Base-by-base conservation (phyloP, 2,329 filamentous ascomycete species). In the Alternaria triticimaculans region DNA sequence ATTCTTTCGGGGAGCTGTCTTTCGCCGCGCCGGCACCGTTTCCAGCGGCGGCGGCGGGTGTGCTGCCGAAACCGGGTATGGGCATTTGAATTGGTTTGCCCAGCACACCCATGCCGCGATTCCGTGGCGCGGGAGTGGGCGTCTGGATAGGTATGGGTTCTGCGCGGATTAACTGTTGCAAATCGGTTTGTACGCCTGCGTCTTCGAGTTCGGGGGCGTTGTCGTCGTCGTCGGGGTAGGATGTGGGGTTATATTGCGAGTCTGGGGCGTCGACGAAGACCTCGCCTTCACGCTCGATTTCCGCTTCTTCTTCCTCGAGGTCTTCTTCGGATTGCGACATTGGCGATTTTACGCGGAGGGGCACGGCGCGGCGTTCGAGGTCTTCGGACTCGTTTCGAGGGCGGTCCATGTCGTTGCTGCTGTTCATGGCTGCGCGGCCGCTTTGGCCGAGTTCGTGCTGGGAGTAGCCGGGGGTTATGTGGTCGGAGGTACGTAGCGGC, bases 321-420 rank as follows among this genome's bases (percentile, higher is more conserved):
- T 87, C 87, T 72, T 94, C 77, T 63, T 83, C 81, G 15, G 75
- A 90, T 76, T 97, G 92, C 73, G 92, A 96, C 84, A 97, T 93
- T 1, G 94, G 94, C 67, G 90, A 93, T 25, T 97, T 83, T 15
- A 97, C 86, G 73, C 90, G 76, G 55, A 84, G 68, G 1, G 77
- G 72, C 1, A 56, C 30, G 20, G 44, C 57, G 23, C 49, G 28
- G 11, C 26, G 33, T 25, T 43, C 49, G 3, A 26, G 26, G 23
- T 7, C 6, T 25, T 25, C 2, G 23, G 23, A 8, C n/a, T 53
- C 28, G 21, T 59, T 7, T 12, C 18, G 25, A 10, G 33, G 15
- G 15, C 26, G 63, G 28, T 62, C 66, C 68, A 63, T 14, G 28
- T 69, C 68, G 25, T 62, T 50, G 28, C 56, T 55, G 33, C 65